Percentiles rank a stretch among this genome's conserved stretches.
Conservation (phyloP, 805 yeast genomes). For the Saccharomycopsis microspora region DNA sequence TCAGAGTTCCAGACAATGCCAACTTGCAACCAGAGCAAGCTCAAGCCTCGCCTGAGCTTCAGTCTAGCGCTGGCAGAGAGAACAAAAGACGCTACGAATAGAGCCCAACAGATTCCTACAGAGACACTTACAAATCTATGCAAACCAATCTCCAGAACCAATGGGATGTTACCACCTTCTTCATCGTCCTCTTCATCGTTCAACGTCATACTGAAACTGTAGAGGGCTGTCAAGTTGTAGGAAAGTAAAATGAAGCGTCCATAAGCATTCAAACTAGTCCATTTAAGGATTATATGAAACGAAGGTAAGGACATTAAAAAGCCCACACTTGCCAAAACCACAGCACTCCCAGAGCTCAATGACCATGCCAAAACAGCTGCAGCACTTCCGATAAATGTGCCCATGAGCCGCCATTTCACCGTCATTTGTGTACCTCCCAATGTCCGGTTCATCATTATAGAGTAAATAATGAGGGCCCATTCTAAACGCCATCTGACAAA, state of each 20-base stretch:
- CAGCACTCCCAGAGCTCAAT: constrained; percentile 41
- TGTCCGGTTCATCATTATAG: constrained; percentile 77
- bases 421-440: constrained; percentile 80
- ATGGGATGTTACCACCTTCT: constrained; percentile 53
- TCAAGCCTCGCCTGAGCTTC: constrained; percentile 51
- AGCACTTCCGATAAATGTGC: constrained; percentile 64
- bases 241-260: constrained; percentile 65
- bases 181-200: constrained; percentile 50
- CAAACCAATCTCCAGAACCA: constrained; percentile 62
- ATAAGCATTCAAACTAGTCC: constrained; percentile 50
- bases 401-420: constrained; percentile 59
- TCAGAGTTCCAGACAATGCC: constrained; percentile 76
- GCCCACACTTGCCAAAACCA: constrained; percentile 39
- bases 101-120: constrained; percentile 68
- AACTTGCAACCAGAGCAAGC: constrained; percentile 65
- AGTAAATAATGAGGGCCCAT: constrained; percentile 76
- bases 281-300: constrained; percentile 47
- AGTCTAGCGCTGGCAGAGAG: constrained; percentile 71
- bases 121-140: constrained; percentile 68
- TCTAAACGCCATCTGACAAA: constrained; percentile 68
- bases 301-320: constrained; percentile 28
- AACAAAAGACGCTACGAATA: constrained; percentile 51
- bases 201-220: constrained; percentile 56
- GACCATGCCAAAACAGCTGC: constrained; percentile 52
- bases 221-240: constrained; percentile 67